Evolutionary conservation across 257 asterid genomes (phyloP).

Genomic region (Ajuga chamaepitys): DNA sequence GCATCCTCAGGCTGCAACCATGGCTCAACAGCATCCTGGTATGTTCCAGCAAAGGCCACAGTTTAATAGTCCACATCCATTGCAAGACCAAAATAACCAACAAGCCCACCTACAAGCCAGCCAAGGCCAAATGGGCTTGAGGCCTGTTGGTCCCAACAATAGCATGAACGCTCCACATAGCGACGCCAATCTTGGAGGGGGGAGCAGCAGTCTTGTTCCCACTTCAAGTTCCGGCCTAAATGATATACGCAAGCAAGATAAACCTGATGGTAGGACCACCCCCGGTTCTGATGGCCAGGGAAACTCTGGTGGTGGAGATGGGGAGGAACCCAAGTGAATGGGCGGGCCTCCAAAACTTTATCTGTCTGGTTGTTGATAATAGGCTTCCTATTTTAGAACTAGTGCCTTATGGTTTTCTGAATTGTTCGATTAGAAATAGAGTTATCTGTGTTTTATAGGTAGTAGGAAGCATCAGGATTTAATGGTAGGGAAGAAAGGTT

Average conservation of each 20-base stretch:
- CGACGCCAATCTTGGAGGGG: conserved; percentile 34
- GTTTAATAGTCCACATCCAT: conserved; percentile 36
- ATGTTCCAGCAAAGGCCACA: conserved; percentile 51
- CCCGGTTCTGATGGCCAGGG: conserved; percentile 26
- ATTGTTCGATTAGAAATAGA: conserved; percentile 1
- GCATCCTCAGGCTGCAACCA: conserved; percentile 69
- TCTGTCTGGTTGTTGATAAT: conserved; percentile 21
- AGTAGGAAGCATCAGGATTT: neutral
- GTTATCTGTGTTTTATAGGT: conserved; percentile 5
- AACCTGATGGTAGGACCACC: conserved; percentile 36
- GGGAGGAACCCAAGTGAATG: conserved; percentile 43
- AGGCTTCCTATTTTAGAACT: conserved; percentile 18
- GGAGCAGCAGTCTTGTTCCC: conserved; percentile 25
- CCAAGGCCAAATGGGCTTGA: conserved; percentile 37
- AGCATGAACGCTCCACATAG: conserved; percentile 32
- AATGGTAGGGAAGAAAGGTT: neutral
- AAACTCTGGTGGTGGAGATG: conserved; percentile 34
- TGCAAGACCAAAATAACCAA: conserved; percentile 40
- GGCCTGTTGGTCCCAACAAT: conserved; percentile 42
- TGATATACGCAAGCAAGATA: conserved; percentile 43
- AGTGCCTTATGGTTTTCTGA: neutral
- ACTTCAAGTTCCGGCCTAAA: conserved; percentile 27
- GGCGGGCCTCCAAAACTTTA: neutral
- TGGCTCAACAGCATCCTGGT: conserved; percentile 55
- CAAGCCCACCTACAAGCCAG: conserved; percentile 36